A percentile compares a stretch with the other conserved stretches of the same genome.
These are phyloP conservation scores for Solanum tacnaense DNA, from an alignment of 257 asterid species.

Conservation along the genomic window DNA sequence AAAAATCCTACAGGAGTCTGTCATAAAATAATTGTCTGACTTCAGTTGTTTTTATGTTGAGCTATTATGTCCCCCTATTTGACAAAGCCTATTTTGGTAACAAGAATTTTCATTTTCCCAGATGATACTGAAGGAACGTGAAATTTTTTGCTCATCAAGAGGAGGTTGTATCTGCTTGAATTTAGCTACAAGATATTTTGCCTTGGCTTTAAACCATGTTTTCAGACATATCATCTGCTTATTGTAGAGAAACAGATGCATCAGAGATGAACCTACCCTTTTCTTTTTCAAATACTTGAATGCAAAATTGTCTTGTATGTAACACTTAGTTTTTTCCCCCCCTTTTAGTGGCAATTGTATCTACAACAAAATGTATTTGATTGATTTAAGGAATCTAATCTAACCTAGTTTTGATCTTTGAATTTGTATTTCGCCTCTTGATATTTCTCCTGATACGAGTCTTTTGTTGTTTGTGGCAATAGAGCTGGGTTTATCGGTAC, in stretches of 20 bases:
- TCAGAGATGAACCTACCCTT: background rate
- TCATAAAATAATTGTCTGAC: background rate
- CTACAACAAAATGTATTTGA: background rate
- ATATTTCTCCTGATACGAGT: constrained; percentile 29
- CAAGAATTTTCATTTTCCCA: constrained; percentile 76
- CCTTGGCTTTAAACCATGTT: background rate
- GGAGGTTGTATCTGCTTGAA: constrained; percentile 42
- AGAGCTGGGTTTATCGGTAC: constrained; percentile 86
- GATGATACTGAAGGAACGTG: constrained; percentile 95
- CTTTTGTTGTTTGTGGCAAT: constrained; percentile 35
- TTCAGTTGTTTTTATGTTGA: constrained; percentile 5
- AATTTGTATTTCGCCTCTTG: background rate
- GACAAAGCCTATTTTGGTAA: constrained; percentile 36
- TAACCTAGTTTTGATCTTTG: background rate
- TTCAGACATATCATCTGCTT: background rate
- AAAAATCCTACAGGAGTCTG: background rate
- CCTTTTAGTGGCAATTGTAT: background rate
- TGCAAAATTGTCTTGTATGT: background rate
- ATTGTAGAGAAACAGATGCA: background rate
- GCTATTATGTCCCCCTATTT: constrained; percentile 19
- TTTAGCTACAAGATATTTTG: constrained; percentile 3
- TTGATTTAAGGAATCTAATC: background rate
- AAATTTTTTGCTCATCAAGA: constrained; percentile 36
- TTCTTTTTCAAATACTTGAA: background rate
- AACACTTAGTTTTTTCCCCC: background rate